A percentile compares a stretch with the other conserved stretches of the same genome.
phyloP scores from a whole-genome alignment of 2,329 filamentous ascomycete species.

The Aureobasidium sp. region DNA sequence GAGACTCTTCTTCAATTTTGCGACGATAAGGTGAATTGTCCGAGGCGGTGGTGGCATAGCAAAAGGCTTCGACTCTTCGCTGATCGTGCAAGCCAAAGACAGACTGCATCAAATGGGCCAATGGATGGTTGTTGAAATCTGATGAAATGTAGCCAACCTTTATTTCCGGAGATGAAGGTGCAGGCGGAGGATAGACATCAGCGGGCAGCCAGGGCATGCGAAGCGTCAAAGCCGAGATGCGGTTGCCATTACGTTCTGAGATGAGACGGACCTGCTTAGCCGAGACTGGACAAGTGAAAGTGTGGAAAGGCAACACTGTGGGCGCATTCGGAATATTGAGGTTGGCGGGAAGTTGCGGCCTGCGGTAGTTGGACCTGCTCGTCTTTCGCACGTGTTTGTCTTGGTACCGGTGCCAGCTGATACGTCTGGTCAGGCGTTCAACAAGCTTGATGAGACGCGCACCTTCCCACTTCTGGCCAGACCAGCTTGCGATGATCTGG shows the following conservation, averaged over 20 bases:
- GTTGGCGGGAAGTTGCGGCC: slow-evolving; percentile 63
- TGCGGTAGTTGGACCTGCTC: slow-evolving; percentile 51
- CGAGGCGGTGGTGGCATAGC: slow-evolving; percentile 89
- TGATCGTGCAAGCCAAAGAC: slow-evolving; percentile 87
- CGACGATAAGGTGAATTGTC: slow-evolving; percentile 82
- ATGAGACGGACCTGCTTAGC: slow-evolving; percentile 89
- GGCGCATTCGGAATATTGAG: slow-evolving; percentile 79
- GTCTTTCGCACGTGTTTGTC: slow-evolving; percentile 62
- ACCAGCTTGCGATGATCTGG: slow-evolving; percentile 44
- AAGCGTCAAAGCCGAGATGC: slow-evolving; percentile 86
- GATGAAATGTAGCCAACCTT: slow-evolving; percentile 95
- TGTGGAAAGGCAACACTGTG: slow-evolving; percentile 93
- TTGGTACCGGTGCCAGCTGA: slow-evolving; percentile 79
- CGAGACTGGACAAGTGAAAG: slow-evolving; percentile 88
- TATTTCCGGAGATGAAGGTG: slow-evolving; percentile 69
- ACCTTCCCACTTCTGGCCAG: slow-evolving; percentile 75
- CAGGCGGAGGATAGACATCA: slow-evolving; percentile 75
- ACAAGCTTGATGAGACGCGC: slow-evolving; percentile 73
- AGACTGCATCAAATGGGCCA: slow-evolving; percentile 97
- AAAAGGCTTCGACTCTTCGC: slow-evolving; percentile 69
- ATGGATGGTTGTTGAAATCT: slow-evolving; percentile 96
- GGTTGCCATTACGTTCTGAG: slow-evolving; percentile 85
- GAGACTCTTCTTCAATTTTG: slow-evolving; percentile 88
- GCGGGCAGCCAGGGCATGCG: slow-evolving; percentile 76
- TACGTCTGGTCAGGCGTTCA: slow-evolving; percentile 70